phyloP scores from a whole-genome alignment of 495 filamentous ascomycete species.

The Lepraria neglecta region DNA sequence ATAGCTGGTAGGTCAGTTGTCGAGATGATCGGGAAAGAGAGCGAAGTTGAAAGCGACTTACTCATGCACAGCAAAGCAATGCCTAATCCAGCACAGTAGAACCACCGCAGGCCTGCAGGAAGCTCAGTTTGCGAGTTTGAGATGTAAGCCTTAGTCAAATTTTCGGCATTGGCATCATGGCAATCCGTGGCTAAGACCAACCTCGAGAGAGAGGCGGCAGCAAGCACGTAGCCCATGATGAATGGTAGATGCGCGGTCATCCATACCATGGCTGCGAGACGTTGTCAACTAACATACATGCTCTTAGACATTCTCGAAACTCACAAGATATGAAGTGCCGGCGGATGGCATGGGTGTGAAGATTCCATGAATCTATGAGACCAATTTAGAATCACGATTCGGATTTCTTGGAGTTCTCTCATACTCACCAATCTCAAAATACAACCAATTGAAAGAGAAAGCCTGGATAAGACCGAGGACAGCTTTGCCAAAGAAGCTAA shows the following conservation, averaged over 20 bases:
- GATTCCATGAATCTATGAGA: slow-evolving; percentile 38
- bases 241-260: slow-evolving; percentile 45
- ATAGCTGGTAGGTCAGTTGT: slow-evolving; percentile 26
- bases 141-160: slow-evolving; percentile 42
- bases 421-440: slow-evolving; percentile 49
- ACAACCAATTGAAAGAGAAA: slow-evolving; percentile 58
- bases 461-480: slow-evolving; percentile 51
- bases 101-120: slow-evolving; percentile 46
- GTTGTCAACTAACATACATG: background rate
- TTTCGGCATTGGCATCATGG: slow-evolving; percentile 34
- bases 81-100: slow-evolving; percentile 52
- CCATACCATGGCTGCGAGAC: slow-evolving; percentile 36
- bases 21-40: background rate
- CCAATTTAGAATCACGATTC: background rate
- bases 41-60: slow-evolving; percentile 15
- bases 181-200: slow-evolving; percentile 51
- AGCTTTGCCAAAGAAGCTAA: slow-evolving; percentile 50
- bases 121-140: slow-evolving; percentile 40
- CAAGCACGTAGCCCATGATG: slow-evolving; percentile 53
- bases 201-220: slow-evolving; percentile 44
- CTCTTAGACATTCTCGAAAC: background rate
- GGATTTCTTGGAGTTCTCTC: background rate
- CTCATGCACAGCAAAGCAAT: slow-evolving; percentile 48
- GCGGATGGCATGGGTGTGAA: slow-evolving; percentile 52
- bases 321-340: slow-evolving; percentile 38